Evolutionary conservation across 371 early-diverging fungal genomes (phyloP), one percentile per base, ranked within the genome.

Genomic region (Rozella allomycis): DNA sequence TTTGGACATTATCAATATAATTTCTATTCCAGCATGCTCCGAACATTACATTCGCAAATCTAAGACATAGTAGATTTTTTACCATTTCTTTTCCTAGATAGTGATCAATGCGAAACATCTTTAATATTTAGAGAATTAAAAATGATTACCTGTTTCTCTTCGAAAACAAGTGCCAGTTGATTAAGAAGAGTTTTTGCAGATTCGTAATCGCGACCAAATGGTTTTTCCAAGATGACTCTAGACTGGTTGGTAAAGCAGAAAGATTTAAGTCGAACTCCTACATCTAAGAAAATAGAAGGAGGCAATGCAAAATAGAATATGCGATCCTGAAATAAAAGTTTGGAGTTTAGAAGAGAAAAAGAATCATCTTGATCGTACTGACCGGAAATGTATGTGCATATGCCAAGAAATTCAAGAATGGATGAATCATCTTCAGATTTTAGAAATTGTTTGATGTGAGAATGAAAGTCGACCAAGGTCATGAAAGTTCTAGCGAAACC

Each of bases 61-160:
- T 69, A 37, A 94, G 47, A 3, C 76, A 70, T 69, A 93, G 71
- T 31, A 93, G 47, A 50, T 91, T 91, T 55, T 94, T 94, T 39
- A 94, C 91, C 96, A 94, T 94, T 43, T 94, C 96, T 49, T 94
- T 94, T 43, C 96, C 96, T 30, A 94, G 74, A 43, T 93, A 94
- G 50, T 94, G 96, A 50, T 93, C 93, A 41, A 93, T 94, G 43
- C 96, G 80, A 59, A 81, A 93, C 28, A 85, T 77, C 77, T 81
- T 47, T 14, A 11, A 19, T 12, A 12, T 13, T 30, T 9, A 5
- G 19, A 12, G 26, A n/a, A 29, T 10, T 17, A 25, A 46, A 19
- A 16, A 20, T 21, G 20, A 17, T 40, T 52, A 71, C 78, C 65
- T 91, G 86, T 3, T 76, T 67, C 50, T 90, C 90, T 9, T 52